phyloP scores from a whole-genome alignment of 371 early-diverging fungal species.

The Mucor circinelloides region DNA sequence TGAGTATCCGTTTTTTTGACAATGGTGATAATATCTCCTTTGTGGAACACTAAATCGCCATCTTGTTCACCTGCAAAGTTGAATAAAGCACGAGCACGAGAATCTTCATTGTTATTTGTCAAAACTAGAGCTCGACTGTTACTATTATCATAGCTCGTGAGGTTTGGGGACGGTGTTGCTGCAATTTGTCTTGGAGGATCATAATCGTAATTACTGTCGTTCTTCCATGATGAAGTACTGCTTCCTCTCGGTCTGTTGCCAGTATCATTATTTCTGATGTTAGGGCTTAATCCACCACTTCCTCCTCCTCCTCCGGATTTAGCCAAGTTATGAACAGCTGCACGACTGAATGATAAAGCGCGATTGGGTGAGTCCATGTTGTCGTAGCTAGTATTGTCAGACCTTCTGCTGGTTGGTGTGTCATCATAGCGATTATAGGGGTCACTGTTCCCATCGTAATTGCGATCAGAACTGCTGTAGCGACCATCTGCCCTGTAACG shows the following conservation, averaged over 20 bases:
- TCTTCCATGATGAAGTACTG: not conserved
- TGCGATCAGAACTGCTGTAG: not conserved
- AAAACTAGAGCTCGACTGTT: not conserved
- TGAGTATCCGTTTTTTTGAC: conserved; percentile 63
- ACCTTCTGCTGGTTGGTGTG: not conserved
- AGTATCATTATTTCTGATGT: not conserved
- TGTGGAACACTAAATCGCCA: conserved; percentile 76
- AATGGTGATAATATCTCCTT: conserved; percentile 80
- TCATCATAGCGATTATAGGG: not conserved
- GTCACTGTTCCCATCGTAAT: not conserved
- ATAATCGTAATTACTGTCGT: not conserved
- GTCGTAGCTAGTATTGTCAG: not conserved
- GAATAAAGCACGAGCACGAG: conserved; percentile 71
- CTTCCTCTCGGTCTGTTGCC: not conserved
- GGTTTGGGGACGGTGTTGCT: not conserved
- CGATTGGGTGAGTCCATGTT: not conserved
- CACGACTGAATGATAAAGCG: conserved; percentile 31
- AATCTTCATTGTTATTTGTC: conserved; percentile 26
- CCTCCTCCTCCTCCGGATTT: conserved; percentile 8
- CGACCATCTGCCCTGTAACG: not conserved
- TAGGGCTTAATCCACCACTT: not conserved
- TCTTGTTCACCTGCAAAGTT: conserved; percentile 75
- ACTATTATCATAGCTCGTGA: not conserved
- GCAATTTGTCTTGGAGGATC: conserved; percentile 12
- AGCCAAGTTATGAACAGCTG: conserved; percentile 25